A percentile compares a stretch with the other conserved stretches of the same genome.
Conservation (phyloP, 805 yeast species). For the Nakazawaea ishiwadae region DNA sequence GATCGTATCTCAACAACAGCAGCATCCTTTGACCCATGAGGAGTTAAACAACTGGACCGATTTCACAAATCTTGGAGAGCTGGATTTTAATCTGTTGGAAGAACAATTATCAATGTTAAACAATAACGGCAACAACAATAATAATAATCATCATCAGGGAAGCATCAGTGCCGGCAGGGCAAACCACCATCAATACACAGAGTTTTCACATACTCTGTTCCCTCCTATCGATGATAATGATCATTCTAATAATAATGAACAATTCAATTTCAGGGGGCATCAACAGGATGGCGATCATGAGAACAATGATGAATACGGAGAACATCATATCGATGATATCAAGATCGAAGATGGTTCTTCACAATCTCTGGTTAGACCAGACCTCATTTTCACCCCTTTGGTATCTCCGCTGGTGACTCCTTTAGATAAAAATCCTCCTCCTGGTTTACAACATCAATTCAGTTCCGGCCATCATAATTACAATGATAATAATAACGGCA, state of each 20-base stretch:
- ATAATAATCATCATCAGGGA: not conserved
- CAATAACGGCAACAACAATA: not conserved
- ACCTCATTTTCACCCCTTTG: constrained; percentile 68
- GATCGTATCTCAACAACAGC: not conserved
- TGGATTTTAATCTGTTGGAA: constrained; percentile 9
- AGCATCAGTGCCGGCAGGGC: too few relatives aligned
- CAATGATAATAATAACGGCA: constrained; percentile 14
- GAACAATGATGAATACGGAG: too few relatives aligned
- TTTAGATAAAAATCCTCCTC: constrained; percentile 29
- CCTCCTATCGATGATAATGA: constrained; percentile 3
- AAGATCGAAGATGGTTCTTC: constrained; percentile 1
- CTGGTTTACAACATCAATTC: too few relatives aligned
- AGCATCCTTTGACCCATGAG: not conserved
- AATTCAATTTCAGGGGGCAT: not conserved
- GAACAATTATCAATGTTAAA: constrained; percentile 5
- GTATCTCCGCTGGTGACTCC: constrained; percentile 77
- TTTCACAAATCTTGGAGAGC: constrained; percentile 7
- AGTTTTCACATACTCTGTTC: constrained; percentile 11
- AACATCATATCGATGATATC: too few relatives aligned
- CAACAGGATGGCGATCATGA: not conserved
- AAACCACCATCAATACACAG: constrained; percentile 10
- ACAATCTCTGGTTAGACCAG: constrained; percentile 37
- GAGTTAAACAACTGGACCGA: constrained; percentile 7
- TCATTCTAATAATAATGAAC: too few relatives aligned
- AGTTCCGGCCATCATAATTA: too few relatives aligned